Evolutionary conservation across 176 grass and related monocot species (phyloP).

Genomic region (Dendrocalamus sinicus): DNA sequence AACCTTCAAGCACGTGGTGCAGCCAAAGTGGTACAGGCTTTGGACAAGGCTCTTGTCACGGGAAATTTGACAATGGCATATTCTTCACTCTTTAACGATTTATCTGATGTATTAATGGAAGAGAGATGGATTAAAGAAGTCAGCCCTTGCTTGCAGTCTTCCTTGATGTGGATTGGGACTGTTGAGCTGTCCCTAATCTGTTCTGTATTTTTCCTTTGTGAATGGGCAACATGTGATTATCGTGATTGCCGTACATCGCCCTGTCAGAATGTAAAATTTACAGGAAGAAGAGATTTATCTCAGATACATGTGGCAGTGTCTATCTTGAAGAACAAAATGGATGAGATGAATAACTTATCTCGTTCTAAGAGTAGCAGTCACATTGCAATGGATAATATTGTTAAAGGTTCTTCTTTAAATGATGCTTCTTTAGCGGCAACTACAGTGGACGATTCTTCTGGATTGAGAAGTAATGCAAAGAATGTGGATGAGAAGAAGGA

Average conservation of each 20-base stretch:
- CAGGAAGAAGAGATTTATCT: conserved; percentile 88
- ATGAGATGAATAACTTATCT: conserved; percentile 69
- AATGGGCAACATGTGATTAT: conserved; percentile 99
- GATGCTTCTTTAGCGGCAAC: conserved; percentile 47
- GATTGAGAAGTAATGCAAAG: conserved; percentile 51
- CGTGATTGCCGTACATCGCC: conserved; percentile 79
- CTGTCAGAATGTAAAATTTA: conserved; percentile 69
- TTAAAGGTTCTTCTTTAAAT: conserved; percentile 62
- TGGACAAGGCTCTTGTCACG: conserved; percentile 79
- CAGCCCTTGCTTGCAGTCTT: conserved; percentile 90
- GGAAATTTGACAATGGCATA: conserved; percentile 82
- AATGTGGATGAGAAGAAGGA: conserved; percentile 64
- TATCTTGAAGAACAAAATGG: conserved; percentile 91
- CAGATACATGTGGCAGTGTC: conserved; percentile 87
- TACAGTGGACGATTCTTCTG: conserved; percentile 42
- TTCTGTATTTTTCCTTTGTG: conserved; percentile 97
- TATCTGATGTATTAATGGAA: conserved; percentile 86
- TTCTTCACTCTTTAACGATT: conserved; percentile 87
- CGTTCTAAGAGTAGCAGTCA: conserved; percentile 61
- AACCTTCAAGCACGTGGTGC: conserved; percentile 76
- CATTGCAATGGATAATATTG: conserved; percentile 45
- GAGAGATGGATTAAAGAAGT: conserved; percentile 97
- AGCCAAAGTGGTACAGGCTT: conserved; percentile 89
- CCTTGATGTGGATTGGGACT: conserved; percentile 95
- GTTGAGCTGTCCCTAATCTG: conserved; percentile 87